Evolutionary conservation across 768 basidiomycete species (phyloP).

Genomic region (Aureoboletus auriporus): DNA sequence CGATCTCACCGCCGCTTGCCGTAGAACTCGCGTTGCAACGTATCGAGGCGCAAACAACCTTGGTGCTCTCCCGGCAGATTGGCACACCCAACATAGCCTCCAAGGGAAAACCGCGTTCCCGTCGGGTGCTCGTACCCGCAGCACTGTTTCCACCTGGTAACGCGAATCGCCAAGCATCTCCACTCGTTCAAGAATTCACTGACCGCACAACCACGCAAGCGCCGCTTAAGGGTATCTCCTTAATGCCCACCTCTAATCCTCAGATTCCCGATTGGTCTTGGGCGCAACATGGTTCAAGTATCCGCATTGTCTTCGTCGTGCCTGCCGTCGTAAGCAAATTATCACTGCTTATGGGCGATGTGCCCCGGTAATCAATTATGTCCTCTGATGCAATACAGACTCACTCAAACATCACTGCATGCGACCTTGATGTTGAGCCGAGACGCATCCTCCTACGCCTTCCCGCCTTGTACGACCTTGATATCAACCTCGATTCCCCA

Average conservation of each 20-base stretch:
- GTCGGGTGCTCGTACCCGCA: constrained; percentile 54
- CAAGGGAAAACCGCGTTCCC: constrained; percentile 64
- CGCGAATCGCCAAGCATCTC: constrained; percentile 10
- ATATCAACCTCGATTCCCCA: constrained; percentile 52
- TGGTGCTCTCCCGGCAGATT: constrained; percentile 65
- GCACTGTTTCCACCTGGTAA: constrained; percentile 32
- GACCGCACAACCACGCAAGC: constrained; percentile 19
- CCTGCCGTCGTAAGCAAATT: constrained; percentile 51
- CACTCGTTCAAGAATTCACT: constrained; percentile 31
- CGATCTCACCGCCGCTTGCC: constrained; percentile 11
- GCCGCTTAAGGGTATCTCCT: constrained; percentile 37
- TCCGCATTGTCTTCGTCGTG: constrained; percentile 50
- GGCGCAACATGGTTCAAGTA: constrained; percentile 36
- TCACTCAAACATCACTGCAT: constrained; percentile 37
- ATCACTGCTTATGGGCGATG: constrained; percentile 2
- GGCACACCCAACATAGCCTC: constrained; percentile 72
- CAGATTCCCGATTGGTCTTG: constrained; percentile 51
- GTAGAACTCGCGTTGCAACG: constrained; percentile 67
- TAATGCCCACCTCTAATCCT: neutral
- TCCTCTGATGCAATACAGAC: constrained; percentile 35
- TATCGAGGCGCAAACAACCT: constrained; percentile 55
- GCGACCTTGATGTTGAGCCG: constrained; percentile 65
- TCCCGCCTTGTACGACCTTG: constrained; percentile 46
- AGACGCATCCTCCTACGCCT: constrained; percentile 51
- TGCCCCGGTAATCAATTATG: constrained; percentile 4